phyloP scores from a whole-genome alignment of 1,139 yeast species.

The Ogataea hybrid region DNA sequence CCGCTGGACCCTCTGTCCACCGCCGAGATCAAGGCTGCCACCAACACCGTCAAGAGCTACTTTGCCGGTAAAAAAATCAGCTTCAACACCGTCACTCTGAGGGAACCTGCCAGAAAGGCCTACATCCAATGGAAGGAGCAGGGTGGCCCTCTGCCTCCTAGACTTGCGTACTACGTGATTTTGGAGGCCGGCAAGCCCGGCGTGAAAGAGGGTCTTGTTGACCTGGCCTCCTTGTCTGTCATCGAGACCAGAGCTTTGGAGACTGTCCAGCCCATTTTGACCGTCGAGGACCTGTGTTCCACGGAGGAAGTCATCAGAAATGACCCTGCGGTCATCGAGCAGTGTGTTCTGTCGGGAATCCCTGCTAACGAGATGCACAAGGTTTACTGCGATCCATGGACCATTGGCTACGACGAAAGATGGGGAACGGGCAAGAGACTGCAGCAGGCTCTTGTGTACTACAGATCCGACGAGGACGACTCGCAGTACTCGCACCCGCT shows the following conservation, averaged over 20 bases:
- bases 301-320: slow-evolving; percentile 65
- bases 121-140: slow-evolving; percentile 65
- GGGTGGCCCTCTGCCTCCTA: slow-evolving; percentile 59
- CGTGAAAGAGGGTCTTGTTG: slow-evolving; percentile 68
- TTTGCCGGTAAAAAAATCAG: slow-evolving; percentile 47
- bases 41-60: slow-evolving; percentile 43
- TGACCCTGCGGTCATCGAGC: slow-evolving; percentile 70
- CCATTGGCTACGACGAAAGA: slow-evolving; percentile 81
- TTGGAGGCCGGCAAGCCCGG: slow-evolving; percentile 60
- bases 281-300: slow-evolving; percentile 61
- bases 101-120: slow-evolving; percentile 66
- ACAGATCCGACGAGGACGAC: slow-evolving; percentile 75
- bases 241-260: slow-evolving; percentile 47
- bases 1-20: slow-evolving; percentile 72
- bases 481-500: slow-evolving; percentile 82
- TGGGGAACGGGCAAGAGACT: slow-evolving; percentile 76
- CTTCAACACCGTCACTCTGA: slow-evolving; percentile 68
- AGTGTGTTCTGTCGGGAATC: slow-evolving; percentile 67
- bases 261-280: slow-evolving; percentile 72
- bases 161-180: slow-evolving; percentile 65
- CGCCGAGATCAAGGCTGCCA: slow-evolving; percentile 49
- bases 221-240: slow-evolving; percentile 47
- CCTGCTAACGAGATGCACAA: slow-evolving; percentile 65
- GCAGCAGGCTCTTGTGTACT: slow-evolving; percentile 80
- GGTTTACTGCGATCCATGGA: slow-evolving; percentile 83